phyloP scores from a whole-genome alignment of 1,284 basidiomycete genomes.

The Gymnopus androsaceus region DNA sequence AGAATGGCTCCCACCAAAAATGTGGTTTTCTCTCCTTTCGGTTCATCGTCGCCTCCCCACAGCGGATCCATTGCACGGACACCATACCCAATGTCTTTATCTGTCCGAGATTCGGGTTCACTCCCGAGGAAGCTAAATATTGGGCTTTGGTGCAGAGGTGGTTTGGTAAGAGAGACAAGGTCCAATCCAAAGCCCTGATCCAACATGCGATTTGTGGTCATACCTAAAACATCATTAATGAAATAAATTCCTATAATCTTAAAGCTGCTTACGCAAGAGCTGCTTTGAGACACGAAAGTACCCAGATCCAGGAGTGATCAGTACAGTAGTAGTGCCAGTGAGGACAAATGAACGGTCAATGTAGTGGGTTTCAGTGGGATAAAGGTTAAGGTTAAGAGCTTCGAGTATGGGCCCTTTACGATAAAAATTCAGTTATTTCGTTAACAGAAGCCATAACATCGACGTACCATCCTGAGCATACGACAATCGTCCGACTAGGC shows the following conservation, averaged over 20 bases:
- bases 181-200: conserved; percentile 93
- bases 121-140: conserved; percentile 79
- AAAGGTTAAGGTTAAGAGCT: conserved; percentile 90
- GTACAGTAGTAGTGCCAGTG: conserved; percentile 85
- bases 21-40: conserved; percentile 49
- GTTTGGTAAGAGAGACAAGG: conserved; percentile 88
- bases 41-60: conserved; percentile 73
- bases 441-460: too few relatives aligned
- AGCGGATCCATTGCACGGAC: conserved; percentile 69
- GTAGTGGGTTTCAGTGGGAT: conserved; percentile 94
- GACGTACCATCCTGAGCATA: conserved; percentile 95
- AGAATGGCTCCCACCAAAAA: conserved; percentile 88
- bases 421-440: too few relatives aligned
- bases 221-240: too few relatives aligned
- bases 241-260: too few relatives aligned
- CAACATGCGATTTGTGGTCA: conserved; percentile 95
- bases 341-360: conserved; percentile 93
- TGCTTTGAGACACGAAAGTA: conserved; percentile 93
- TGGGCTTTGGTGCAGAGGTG: conserved; percentile 89
- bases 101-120: conserved; percentile 47
- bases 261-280: too few relatives aligned
- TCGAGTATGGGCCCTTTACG: conserved; percentile 94
- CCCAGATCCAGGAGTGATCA: conserved; percentile 94
- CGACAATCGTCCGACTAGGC: conserved; percentile 77
- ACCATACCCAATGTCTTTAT: conserved; percentile 47